Evolutionary conservation across 192 early-diverging fungal species (phyloP).

Genomic region (Coemansia sp.): DNA sequence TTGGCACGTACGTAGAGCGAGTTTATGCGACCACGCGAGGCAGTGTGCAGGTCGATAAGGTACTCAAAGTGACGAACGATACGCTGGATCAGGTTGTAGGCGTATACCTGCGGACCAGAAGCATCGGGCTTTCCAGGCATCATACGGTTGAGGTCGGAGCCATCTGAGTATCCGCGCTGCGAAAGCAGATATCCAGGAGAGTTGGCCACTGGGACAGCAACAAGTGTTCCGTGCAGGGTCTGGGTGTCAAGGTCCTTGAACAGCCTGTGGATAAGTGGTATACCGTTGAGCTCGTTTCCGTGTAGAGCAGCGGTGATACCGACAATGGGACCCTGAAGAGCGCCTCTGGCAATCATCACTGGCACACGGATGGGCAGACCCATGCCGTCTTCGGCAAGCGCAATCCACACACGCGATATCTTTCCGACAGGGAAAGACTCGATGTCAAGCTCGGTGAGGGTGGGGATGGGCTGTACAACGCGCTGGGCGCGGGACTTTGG

Average conservation of each 20-base stretch:
- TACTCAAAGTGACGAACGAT: slow-evolving; percentile 80
- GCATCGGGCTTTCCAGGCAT: slow-evolving; percentile 81
- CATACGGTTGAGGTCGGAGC: slow-evolving; percentile 81
- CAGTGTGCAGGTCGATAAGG: slow-evolving; percentile 87
- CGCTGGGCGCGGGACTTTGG: slow-evolving; percentile 6
- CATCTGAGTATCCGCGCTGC: slow-evolving; percentile 80
- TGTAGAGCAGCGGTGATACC: slow-evolving; percentile 83
- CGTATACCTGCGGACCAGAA: slow-evolving; percentile 79
- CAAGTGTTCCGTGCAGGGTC: slow-evolving; percentile 77
- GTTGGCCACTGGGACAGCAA: slow-evolving; percentile 88
- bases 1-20: slow-evolving; percentile 86
- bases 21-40: slow-evolving; percentile 81
- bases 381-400: slow-evolving; percentile 64
- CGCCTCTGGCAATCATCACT: slow-evolving; percentile 75
- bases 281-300: slow-evolving; percentile 91
- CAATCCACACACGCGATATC: slow-evolving; percentile 62
- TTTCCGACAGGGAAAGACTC: slow-evolving; percentile 57
- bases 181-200: slow-evolving; percentile 79
- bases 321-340: slow-evolving; percentile 59
- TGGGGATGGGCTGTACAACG: slow-evolving; percentile 18
- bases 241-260: slow-evolving; percentile 74
- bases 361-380: slow-evolving; percentile 65
- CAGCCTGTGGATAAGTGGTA: slow-evolving; percentile 86
- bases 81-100: slow-evolving; percentile 77
- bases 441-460: slow-evolving; percentile 58